Conservation (phyloP, 345 rosid genomes). For the Lumnitzera littorea region DNA sequence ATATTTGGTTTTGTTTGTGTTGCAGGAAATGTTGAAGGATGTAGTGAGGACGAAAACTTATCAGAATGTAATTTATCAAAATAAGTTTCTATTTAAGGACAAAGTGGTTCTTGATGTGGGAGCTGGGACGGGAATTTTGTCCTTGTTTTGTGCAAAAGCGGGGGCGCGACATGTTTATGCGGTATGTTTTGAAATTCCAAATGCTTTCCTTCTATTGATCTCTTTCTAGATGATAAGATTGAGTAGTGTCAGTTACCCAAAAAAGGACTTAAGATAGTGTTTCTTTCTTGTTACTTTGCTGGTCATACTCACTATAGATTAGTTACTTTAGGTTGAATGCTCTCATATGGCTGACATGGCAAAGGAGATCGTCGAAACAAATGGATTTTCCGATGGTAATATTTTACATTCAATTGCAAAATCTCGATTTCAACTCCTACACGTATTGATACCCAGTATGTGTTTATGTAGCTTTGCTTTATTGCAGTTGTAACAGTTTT, state of each 20-base stretch:
- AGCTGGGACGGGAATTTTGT: conserved; percentile 96
- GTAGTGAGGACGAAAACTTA: conserved; percentile 91
- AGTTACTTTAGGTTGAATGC: conserved; percentile 59
- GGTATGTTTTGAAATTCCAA: conserved; percentile 25
- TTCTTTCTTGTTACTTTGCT: too few relatives aligned
- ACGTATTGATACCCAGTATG: neutral
- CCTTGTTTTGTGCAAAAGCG: conserved; percentile 94
- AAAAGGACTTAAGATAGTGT: too few relatives aligned
- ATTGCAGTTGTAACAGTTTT: conserved; percentile 78
- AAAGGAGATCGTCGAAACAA: conserved; percentile 73
- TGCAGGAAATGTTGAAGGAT: conserved; percentile 99
- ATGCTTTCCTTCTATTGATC: neutral
- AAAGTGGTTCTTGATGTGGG: conserved; percentile 97
- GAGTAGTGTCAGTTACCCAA: too few relatives aligned
- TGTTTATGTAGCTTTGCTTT: neutral
- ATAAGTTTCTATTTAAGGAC: conserved; percentile 81
- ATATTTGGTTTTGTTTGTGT: conserved; percentile 3
- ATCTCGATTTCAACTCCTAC: neutral
- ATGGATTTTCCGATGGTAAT: conserved; percentile 82
- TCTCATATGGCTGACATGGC: conserved; percentile 96
- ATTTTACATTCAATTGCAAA: neutral
- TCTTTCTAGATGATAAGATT: neutral
- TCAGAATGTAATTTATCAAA: conserved; percentile 88
- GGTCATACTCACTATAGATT: too few relatives aligned
- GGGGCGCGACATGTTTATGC: conserved; percentile 96